Conservation (phyloP, 805 yeast species). For the Candida manassasensis region DNA sequence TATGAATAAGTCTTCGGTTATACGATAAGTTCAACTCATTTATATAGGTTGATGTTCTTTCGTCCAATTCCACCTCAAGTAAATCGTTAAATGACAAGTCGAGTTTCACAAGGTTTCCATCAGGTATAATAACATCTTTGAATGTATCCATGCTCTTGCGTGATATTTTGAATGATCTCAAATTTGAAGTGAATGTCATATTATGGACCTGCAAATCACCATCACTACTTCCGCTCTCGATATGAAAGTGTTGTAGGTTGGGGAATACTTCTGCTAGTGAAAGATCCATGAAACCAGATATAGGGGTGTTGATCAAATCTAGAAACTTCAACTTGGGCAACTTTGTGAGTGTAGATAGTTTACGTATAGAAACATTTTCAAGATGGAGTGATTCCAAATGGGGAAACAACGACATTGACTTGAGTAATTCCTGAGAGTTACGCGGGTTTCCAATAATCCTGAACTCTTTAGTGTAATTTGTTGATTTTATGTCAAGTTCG, state of each 20-base stretch:
- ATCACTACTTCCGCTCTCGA: slow-evolving; percentile 7
- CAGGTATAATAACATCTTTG: slow-evolving; percentile 1
- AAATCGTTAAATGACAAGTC: slow-evolving; percentile 9
- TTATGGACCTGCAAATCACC: slow-evolving; percentile 5
- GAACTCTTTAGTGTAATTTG: not conserved
- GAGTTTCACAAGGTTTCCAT: slow-evolving; percentile 3
- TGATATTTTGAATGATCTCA: slow-evolving; percentile 6
- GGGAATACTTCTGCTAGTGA: slow-evolving; percentile 4
- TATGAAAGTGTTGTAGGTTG: slow-evolving; percentile 5
- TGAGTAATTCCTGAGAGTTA: not conserved
- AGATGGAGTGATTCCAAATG: not conserved
- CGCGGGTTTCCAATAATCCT: not conserved
- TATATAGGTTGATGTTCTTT: not conserved
- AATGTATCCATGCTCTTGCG: slow-evolving; percentile 8
- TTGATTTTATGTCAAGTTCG: not conserved
- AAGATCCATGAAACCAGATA: slow-evolving; percentile 5
- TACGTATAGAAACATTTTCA: not conserved
- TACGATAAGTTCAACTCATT: slow-evolving; percentile 7
- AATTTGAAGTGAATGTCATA: slow-evolving; percentile 6
- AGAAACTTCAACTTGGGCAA: slow-evolving; percentile 2
- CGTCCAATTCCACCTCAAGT: slow-evolving; percentile 4
- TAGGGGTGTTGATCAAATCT: slow-evolving; percentile 6
- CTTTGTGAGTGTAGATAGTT: not conserved
- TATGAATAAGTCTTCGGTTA: slow-evolving; percentile 7
- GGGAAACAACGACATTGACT: not conserved